Percentiles rank a stretch among this genome's conserved stretches.
These are phyloP conservation scores for Comarum palustre DNA, from an alignment of 306 rosid species.

Conservation along the genomic window DNA sequence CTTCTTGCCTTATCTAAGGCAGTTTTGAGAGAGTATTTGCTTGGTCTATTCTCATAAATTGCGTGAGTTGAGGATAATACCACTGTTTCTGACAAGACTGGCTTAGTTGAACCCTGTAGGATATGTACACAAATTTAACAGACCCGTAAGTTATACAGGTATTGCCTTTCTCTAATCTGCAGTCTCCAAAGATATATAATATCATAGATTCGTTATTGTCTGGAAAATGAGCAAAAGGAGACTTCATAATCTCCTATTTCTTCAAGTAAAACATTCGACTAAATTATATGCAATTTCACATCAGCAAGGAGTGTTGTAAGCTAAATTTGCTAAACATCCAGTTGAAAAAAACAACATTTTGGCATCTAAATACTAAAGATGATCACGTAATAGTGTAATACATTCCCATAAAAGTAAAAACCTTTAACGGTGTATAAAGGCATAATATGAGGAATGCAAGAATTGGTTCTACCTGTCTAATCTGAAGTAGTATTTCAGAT, in stretches of 20 bases:
- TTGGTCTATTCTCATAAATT: conserved; percentile 16
- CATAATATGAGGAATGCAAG: conserved; percentile 10
- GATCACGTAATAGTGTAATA: not conserved
- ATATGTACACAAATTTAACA: not conserved
- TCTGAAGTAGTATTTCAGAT: conserved; percentile 22
- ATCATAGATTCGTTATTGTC: not conserved
- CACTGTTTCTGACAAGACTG: conserved; percentile 24
- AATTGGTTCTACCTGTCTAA: conserved; percentile 40
- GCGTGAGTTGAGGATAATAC: conserved; percentile 10
- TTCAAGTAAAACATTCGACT: not conserved
- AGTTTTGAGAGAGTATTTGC: conserved; percentile 7
- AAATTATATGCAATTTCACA: not conserved
- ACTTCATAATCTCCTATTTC: not conserved
- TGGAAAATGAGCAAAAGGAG: not conserved
- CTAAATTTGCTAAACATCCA: not conserved
- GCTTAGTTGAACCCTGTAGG: conserved; percentile 36
- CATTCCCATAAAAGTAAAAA: not conserved
- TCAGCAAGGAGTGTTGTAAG: not conserved
- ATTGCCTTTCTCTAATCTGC: not conserved
- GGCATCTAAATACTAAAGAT: not conserved
- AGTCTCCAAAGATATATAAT: not conserved
- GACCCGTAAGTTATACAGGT: not conserved
- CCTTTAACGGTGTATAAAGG: not conserved
- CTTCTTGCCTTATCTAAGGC: conserved; percentile 27
- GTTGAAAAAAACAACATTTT: no score